Evolutionary conservation across 176 grass and related monocot species (phyloP), one percentile per base, ranked within the genome.

Genomic region (Poa annua): DNA sequence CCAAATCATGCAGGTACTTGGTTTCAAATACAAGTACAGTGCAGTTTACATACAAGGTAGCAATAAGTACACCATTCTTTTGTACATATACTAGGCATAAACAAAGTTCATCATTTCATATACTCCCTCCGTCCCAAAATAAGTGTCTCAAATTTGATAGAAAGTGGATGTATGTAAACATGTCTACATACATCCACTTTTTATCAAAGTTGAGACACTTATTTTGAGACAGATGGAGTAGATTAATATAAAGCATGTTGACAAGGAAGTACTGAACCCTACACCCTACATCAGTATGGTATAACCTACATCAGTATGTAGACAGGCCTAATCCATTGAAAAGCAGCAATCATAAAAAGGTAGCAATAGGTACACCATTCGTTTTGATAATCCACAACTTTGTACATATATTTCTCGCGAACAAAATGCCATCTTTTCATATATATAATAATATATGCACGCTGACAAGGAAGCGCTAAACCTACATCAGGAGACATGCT

Each of bases 311-410:
- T 29, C 29, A 29, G 29, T 29, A 29, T 29, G 55, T 49, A 66
- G 21, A 69, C 82, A 61, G 0, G 61, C 10, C 77, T 48, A 48
- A 25, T 57, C 48, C 39, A 71, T 56, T n/a, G 11, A 66, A 32
- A 68, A 79, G 66, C 47, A 34, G 21, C 80, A 84, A 83, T 75
- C 75, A 87, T 80, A 75, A 49, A 75, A 61, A 49, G 51, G 9
- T 81, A 21, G 55, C 8, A 59, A 29, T 29, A 73, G 52, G 44
- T 39, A 75, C 12, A 39, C 3, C 35, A 86, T 85, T 71, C 25
- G 41, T 25, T 25, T 25, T 19, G 20, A 22, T 66, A 34, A 65
- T 64, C 26, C 71, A 53, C 71, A 77, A 71, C 64, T 53, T 77
- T 32, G 17, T 42, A 64, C 44, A 47, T 41, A 21, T 44, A n/a